These are phyloP conservation scores for Citrus maxima DNA, from an alignment of 345 rosid genomes.

Conservation along the genomic window DNA sequence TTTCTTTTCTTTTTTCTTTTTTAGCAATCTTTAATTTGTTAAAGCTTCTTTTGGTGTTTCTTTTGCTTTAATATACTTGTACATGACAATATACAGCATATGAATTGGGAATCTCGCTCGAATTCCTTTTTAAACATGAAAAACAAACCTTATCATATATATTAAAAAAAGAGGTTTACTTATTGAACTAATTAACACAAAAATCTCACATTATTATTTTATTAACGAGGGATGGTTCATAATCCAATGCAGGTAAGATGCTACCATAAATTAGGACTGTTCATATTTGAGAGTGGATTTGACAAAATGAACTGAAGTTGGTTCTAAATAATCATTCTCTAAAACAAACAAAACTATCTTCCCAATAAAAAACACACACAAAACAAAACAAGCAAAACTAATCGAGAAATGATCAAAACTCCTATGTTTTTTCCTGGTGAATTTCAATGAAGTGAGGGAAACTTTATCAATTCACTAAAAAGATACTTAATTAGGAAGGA, in stretches of 20 bases:
- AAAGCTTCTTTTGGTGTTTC: not conserved
- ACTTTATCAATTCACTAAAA: too few species aligned
- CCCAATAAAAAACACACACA: too few species aligned
- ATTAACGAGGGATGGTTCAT: not conserved
- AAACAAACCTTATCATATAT: not conserved
- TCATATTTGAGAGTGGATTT: not conserved
- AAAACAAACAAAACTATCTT: too few species aligned
- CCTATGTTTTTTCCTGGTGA: too few species aligned
- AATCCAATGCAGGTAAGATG: not conserved
- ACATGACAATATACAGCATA: not conserved
- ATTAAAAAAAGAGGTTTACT: not conserved
- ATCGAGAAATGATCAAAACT: too few species aligned
- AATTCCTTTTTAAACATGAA: too few species aligned
- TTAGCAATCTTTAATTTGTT: not conserved
- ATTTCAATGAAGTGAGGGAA: too few species aligned
- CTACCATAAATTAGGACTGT: not conserved
- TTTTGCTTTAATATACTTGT: too few species aligned
- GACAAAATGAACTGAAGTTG: not conserved
- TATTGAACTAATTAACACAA: not conserved
- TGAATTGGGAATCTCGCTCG: not conserved
- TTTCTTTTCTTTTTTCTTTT: not conserved
- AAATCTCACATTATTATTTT: not conserved
- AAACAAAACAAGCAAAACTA: too few species aligned
- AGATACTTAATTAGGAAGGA: too few species aligned
- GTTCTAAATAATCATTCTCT: not conserved